Percentiles rank a stretch among this genome's conserved stretches.
These are phyloP conservation scores for Rubia peregrina DNA, from an alignment of 305 asterid species.

Conservation along the genomic window DNA sequence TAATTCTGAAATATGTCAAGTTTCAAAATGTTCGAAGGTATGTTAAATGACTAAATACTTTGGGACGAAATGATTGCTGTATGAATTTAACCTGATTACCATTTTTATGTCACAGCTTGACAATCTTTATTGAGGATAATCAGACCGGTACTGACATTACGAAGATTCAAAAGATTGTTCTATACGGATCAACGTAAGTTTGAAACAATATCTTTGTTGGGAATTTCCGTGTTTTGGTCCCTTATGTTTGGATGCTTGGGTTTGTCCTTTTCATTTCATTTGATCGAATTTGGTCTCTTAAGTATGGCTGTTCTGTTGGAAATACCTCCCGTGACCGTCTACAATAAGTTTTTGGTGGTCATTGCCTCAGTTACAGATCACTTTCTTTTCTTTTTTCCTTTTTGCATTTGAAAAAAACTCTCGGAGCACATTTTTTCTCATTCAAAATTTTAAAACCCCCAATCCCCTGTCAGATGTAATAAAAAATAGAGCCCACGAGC, in stretches of 20 bases:
- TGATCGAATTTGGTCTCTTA: neutral
- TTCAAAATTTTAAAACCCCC: too few relatives aligned
- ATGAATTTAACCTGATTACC: slow-evolving; percentile 5
- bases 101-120: slow-evolving; percentile 49
- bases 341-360: too few relatives aligned
- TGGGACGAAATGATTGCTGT: slow-evolving; percentile 4
- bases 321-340: too few relatives aligned
- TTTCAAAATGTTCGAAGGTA: slow-evolving; percentile 98
- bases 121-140: slow-evolving; percentile 91
- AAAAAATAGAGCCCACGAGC: too few relatives aligned
- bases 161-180: slow-evolving; percentile 77
- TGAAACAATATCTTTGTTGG: slow-evolving; percentile 15
- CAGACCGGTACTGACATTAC: slow-evolving; percentile 75
- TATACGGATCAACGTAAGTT: slow-evolving; percentile 85
- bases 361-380: too few relatives aligned
- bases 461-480: too few relatives aligned
- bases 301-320: too few relatives aligned
- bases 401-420: too few relatives aligned
- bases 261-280: neutral
- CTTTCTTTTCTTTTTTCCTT: too few relatives aligned
- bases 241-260: neutral
- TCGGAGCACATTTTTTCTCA: too few relatives aligned
- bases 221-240: neutral
- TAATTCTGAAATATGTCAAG: slow-evolving; percentile 73
- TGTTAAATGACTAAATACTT: slow-evolving; percentile 14